Evolutionary conservation across 768 basidiomycete species (phyloP).

Genomic region (Lactarius psammicola): DNA sequence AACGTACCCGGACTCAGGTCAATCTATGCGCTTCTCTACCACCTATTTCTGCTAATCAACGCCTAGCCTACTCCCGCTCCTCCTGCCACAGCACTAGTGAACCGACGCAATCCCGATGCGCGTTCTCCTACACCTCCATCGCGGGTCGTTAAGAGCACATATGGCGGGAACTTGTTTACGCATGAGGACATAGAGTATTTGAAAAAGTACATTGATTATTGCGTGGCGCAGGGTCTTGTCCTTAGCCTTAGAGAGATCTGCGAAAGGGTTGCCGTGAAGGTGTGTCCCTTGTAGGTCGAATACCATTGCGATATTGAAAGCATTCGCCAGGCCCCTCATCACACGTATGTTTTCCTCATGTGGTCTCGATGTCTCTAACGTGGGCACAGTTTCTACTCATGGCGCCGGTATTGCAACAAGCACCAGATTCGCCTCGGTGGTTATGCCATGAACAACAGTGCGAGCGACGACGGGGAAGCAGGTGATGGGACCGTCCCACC

Average conservation of each 20-base stretch:
- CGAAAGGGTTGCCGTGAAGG: slow-evolving; percentile 82
- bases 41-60: slow-evolving; percentile 18
- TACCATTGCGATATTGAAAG: background rate
- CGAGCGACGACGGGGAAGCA: slow-evolving; percentile 51
- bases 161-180: slow-evolving; percentile 86
- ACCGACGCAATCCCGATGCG: slow-evolving; percentile 61
- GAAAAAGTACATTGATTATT: slow-evolving; percentile 88
- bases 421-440: slow-evolving; percentile 88
- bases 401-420: slow-evolving; percentile 90
- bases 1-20: slow-evolving; percentile 62
- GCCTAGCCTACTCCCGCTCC: slow-evolving; percentile 59
- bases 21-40: background rate
- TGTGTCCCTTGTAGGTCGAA: slow-evolving; percentile 32
- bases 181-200: slow-evolving; percentile 80
- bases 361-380: slow-evolving; percentile 9
- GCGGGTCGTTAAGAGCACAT: slow-evolving; percentile 83
- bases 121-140: slow-evolving; percentile 83
- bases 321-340: slow-evolving; percentile 69
- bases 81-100: slow-evolving; percentile 63
- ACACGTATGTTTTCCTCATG: slow-evolving; percentile 57
- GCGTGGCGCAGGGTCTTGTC: slow-evolving; percentile 82
- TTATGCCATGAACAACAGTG: slow-evolving; percentile 78
- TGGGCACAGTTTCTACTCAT: slow-evolving; percentile 72
- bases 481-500: slow-evolving; percentile 35
- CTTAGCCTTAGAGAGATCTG: slow-evolving; percentile 84